A percentile compares a stretch with the other conserved stretches of the same genome.
Conservation (phyloP, 805 yeast genomes). For the Monosporozyma servazzii region DNA sequence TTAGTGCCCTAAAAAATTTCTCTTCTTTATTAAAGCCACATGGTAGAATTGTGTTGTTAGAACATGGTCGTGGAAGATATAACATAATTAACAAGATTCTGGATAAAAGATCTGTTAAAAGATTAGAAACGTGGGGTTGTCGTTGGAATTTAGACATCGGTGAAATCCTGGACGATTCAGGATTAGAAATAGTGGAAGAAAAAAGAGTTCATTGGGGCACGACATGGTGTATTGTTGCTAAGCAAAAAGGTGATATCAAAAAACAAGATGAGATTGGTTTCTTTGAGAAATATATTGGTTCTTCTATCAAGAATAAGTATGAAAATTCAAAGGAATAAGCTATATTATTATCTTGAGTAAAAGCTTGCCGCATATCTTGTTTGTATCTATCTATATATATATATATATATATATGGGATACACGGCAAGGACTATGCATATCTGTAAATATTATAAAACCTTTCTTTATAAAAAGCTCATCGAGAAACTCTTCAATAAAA, state of each 20-base stretch:
- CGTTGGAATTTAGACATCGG: conserved; percentile 95
- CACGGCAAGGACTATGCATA: neutral
- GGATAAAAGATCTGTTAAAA: conserved; percentile 73
- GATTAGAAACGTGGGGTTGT: conserved; percentile 92
- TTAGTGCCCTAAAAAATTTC: conserved; percentile 69
- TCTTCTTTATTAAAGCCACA: conserved; percentile 68
- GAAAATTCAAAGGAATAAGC: conserved; percentile 2
- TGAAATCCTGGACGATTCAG: conserved; percentile 73
- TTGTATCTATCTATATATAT: neutral
- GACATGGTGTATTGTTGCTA: conserved; percentile 77
- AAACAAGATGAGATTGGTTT: conserved; percentile 38
- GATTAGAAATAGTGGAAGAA: conserved; percentile 73
- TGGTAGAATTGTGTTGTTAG: conserved; percentile 79
- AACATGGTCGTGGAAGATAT: conserved; percentile 85
- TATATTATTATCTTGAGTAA: neutral
- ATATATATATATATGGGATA: neutral
- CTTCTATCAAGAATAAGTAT: conserved; percentile 8
- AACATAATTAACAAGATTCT: conserved; percentile 68
- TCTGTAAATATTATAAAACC: neutral
- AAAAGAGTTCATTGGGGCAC: conserved; percentile 84
- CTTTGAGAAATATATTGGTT: conserved; percentile 40
- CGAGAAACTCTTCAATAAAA: neutral
- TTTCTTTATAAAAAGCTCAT: neutral
- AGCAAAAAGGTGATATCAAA: conserved; percentile 58
- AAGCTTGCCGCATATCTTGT: neutral